Evolutionary conservation across 805 yeast genomes (phyloP), one percentile per base, ranked within the genome.

Genomic region (Diddensiella transvaalensis): DNA sequence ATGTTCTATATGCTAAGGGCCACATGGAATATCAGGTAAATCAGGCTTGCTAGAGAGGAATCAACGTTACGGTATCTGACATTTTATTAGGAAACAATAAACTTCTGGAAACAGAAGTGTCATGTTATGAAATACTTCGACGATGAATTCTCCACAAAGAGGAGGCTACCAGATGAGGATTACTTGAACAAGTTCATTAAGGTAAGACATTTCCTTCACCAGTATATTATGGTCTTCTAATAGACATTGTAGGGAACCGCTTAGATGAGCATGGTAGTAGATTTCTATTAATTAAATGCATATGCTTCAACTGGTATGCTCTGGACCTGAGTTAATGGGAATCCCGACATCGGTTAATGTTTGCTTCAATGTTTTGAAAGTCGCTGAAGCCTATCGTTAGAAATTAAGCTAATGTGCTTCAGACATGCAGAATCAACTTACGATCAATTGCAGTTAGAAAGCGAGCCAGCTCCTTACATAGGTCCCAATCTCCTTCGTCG

Each of bases 91-190:
- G 95, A 87, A 64, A 75, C 86, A 61, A 76, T 83, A 60, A 87
- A 87, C 70, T 87, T 87, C 73, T 87, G 96, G 95, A 87, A 87
- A 67, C 95, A 87, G 73, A 81, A 79, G 63, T 79, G 90, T 55
- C 95, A 87, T 67, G 87, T 87, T 40, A 74, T 85, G 81, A 80
- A 83, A 69, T 87, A 83, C 72, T 87, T 87, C 59, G 86, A 82
- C 57, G 82, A 81, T 58, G 83, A 77, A 64, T 76, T 76, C 39
- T 72, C 71, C 29, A 77, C 84, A 56, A 74, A 74, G 54, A 73
- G 72, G 38, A 77, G 79, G 53, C 53, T 49, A 44, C 75, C 73
- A 58, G 75, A 78, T 60, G 77, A 81, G 62, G 75, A 73, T 59
- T 87, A 87, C 62, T 79, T 86, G 44, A 80, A 79, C 68, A 83